These are phyloP conservation scores for Thalassiosira hispida DNA, from an alignment of 352 stramenopile species.

Conservation along the genomic window DNA sequence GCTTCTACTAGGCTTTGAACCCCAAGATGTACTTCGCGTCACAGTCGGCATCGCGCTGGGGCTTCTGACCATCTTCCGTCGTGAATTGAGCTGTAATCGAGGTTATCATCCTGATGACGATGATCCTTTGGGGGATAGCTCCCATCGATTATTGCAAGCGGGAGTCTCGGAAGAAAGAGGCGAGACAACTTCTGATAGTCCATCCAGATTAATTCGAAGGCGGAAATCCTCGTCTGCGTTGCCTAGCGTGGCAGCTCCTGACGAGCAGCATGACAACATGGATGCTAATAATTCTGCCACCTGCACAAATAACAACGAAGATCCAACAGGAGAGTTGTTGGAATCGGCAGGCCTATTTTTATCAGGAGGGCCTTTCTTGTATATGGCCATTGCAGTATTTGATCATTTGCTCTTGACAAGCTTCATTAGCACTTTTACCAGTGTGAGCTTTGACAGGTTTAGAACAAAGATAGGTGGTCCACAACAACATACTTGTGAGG, in stretches of 20 bases:
- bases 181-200: background rate
- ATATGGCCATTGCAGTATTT: slow-evolving; percentile 40
- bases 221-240: slow-evolving; percentile 42
- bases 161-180: background rate
- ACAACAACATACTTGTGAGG: background rate
- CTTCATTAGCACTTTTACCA: slow-evolving; percentile 22
- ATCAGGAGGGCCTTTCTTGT: slow-evolving; percentile 56
- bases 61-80: slow-evolving; percentile 50
- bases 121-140: slow-evolving; percentile 16
- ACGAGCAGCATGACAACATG: slow-evolving; percentile 6
- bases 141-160: slow-evolving; percentile 9
- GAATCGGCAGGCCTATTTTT: slow-evolving; percentile 48
- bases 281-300: background rate
- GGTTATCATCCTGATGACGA: slow-evolving; percentile 41
- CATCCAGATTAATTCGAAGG: slow-evolving; percentile 19
- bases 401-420: slow-evolving; percentile 41
- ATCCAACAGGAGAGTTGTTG: slow-evolving; percentile 50
- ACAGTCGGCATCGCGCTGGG: slow-evolving; percentile 37
- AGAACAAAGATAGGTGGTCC: background rate
- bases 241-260: slow-evolving; percentile 8
- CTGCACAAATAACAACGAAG: slow-evolving; percentile 6
- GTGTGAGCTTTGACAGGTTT: slow-evolving; percentile 11
- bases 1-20: slow-evolving; percentile 37
- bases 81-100: slow-evolving; percentile 65
- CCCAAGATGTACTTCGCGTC: slow-evolving; percentile 49